These are phyloP conservation scores for Oryza punctata DNA, from an alignment of 176 grass and related monocot genomes.

Conservation along the genomic window DNA sequence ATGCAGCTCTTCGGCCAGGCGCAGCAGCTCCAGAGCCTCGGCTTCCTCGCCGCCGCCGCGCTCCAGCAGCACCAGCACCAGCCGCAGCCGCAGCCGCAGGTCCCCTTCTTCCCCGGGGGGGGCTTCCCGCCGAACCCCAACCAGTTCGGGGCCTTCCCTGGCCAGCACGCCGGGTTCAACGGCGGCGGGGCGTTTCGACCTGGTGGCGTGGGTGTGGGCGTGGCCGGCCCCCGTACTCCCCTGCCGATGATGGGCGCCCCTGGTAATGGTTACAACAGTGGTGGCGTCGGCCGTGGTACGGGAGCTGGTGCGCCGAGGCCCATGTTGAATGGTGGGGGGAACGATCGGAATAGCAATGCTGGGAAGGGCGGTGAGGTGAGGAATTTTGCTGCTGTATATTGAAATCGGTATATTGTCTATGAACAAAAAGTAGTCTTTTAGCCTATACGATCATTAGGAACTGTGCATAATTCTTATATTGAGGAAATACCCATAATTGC, in stretches of 20 bases:
- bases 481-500: background rate
- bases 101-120: conserved; percentile 41
- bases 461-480: background rate
- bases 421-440: background rate
- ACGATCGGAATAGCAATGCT: conserved; percentile 2
- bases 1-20: conserved; percentile 56
- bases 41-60: conserved; percentile 47
- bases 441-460: background rate
- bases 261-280: conserved; percentile 3
- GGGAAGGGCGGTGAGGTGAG: conserved; percentile 36
- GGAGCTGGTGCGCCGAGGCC: background rate
- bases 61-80: conserved; percentile 44
- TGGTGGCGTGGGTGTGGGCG: conserved; percentile 6
- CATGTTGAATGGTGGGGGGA: conserved; percentile 5
- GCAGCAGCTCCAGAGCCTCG: conserved; percentile 60
- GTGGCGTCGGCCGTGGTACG: background rate
- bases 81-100: background rate
- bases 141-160: conserved; percentile 37
- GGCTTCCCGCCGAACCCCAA: conserved; percentile 40
- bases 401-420: conserved; percentile 21
- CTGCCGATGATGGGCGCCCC: conserved; percentile 24
- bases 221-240: conserved; percentile 20
- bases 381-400: conserved; percentile 25
- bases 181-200: conserved; percentile 36
- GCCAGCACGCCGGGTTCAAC: conserved; percentile 12